Conservation (phyloP, 1,284 basidiomycete genomes). For the Ceraceosorus guamensis region DNA sequence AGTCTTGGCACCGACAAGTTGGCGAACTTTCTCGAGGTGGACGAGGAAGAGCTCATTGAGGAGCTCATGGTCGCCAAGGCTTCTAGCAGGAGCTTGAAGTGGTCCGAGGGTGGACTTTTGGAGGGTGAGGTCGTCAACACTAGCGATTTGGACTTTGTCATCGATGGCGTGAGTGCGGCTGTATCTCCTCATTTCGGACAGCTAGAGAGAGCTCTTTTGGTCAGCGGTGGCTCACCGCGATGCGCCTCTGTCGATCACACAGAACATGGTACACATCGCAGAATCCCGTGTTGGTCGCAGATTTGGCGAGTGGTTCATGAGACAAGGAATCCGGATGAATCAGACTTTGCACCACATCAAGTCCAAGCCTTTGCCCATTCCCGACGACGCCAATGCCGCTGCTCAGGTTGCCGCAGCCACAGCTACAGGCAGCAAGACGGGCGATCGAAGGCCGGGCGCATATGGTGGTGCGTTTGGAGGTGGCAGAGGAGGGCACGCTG, state of each 20-base stretch:
- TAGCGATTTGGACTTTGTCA: slow-evolving; percentile 89
- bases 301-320: slow-evolving; percentile 94
- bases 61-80: slow-evolving; percentile 96
- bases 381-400: slow-evolving; percentile 5
- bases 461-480: neutral
- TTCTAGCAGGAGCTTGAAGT: slow-evolving; percentile 58
- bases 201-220: neutral
- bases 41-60: slow-evolving; percentile 89
- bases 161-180: slow-evolving; percentile 68
- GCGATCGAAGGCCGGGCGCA: neutral
- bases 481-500: neutral
- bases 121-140: slow-evolving; percentile 81
- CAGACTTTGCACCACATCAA: slow-evolving; percentile 33
- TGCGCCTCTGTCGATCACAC: slow-evolving; percentile 4
- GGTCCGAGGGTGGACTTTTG: slow-evolving; percentile 62
- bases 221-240: slow-evolving; percentile 8
- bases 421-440: neutral
- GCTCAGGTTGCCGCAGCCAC: slow-evolving; percentile 3
- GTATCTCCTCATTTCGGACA: neutral
- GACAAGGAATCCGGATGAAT: slow-evolving; percentile 50
- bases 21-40: slow-evolving; percentile 72
- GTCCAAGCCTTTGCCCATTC: slow-evolving; percentile 33
- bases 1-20: slow-evolving; percentile 85
- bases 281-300: slow-evolving; percentile 85
- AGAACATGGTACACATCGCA: slow-evolving; percentile 93